Evolutionary conservation across 768 basidiomycete genomes (phyloP).

Genomic region (Hemileccinum impolitum): DNA sequence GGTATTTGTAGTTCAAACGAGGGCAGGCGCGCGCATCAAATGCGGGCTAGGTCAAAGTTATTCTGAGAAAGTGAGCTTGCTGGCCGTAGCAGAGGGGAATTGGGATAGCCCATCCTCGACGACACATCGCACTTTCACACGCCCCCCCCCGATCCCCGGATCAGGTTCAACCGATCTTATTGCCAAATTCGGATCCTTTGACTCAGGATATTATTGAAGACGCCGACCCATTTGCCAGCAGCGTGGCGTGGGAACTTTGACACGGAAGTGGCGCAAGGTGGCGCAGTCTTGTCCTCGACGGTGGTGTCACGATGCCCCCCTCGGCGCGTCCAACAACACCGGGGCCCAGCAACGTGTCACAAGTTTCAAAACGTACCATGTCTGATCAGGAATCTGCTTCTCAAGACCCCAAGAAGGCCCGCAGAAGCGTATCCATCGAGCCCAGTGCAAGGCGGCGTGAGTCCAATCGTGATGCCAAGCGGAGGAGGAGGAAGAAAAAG

Average conservation of each 20-base stretch:
- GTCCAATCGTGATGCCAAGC: slow-evolving; percentile 23
- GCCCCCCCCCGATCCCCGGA: neutral
- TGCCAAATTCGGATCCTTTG: too few relatives aligned
- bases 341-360: slow-evolving; percentile 7
- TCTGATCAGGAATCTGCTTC: slow-evolving; percentile 24
- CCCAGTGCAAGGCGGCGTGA: slow-evolving; percentile 17
- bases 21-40: slow-evolving; percentile 2
- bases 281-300: neutral
- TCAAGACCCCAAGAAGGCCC: slow-evolving; percentile 23
- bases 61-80: neutral
- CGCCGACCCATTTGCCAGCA: too few relatives aligned
- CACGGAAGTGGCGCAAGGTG: neutral
- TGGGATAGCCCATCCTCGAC: too few relatives aligned
- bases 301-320: slow-evolving; percentile 21
- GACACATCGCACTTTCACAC: neutral
- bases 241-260: slow-evolving; percentile 27
- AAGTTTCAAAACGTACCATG: slow-evolving; percentile 16
- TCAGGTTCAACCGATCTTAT: neutral
- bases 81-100: neutral
- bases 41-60: neutral
- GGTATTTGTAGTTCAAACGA: neutral
- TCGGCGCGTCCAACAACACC: slow-evolving; percentile 20
- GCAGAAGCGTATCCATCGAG: slow-evolving; percentile 18
- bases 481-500: slow-evolving; percentile 28
- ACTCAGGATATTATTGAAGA: too few relatives aligned